These are phyloP conservation scores for Inga oerstediana DNA, from an alignment of 306 rosid species.

Conservation along the genomic window DNA sequence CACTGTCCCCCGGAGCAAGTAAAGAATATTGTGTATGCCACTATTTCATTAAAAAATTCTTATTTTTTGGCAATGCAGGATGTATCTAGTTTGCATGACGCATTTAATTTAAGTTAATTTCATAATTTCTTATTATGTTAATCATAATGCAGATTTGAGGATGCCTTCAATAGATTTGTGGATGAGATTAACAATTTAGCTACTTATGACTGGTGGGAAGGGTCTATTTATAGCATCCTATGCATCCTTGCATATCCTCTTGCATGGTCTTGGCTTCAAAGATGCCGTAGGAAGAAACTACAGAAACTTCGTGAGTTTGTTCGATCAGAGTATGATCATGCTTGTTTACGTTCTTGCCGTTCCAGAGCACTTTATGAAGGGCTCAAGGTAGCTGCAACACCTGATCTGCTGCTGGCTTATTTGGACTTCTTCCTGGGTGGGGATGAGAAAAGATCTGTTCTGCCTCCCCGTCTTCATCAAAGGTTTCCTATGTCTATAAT, in stretches of 20 bases:
- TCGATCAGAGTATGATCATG: slow-evolving; percentile 95
- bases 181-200: slow-evolving; percentile 89
- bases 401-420: slow-evolving; percentile 92
- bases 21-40: slow-evolving; percentile 87
- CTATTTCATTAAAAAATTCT: slow-evolving; percentile 22
- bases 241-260: slow-evolving; percentile 80
- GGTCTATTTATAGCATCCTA: slow-evolving; percentile 85
- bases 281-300: slow-evolving; percentile 78
- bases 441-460: slow-evolving; percentile 88
- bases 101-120: not conserved
- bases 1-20: slow-evolving; percentile 96
- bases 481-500: slow-evolving; percentile 82
- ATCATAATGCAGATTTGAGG: slow-evolving; percentile 76
- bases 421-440: slow-evolving; percentile 95
- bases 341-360: slow-evolving; percentile 93
- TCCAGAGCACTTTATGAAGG: slow-evolving; percentile 99
- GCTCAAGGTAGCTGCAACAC: slow-evolving; percentile 90
- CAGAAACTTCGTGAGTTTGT: slow-evolving; percentile 90
- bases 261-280: slow-evolving; percentile 97
- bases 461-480: slow-evolving; percentile 79
- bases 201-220: slow-evolving; percentile 98
- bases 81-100: slow-evolving; percentile 30
- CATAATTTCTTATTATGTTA: slow-evolving; percentile 25
- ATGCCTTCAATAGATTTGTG: slow-evolving; percentile 91
- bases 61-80: slow-evolving; percentile 10